phyloP scores from a whole-genome alignment of 176 grass and related monocot species.

The Ensete ventricosum region DNA sequence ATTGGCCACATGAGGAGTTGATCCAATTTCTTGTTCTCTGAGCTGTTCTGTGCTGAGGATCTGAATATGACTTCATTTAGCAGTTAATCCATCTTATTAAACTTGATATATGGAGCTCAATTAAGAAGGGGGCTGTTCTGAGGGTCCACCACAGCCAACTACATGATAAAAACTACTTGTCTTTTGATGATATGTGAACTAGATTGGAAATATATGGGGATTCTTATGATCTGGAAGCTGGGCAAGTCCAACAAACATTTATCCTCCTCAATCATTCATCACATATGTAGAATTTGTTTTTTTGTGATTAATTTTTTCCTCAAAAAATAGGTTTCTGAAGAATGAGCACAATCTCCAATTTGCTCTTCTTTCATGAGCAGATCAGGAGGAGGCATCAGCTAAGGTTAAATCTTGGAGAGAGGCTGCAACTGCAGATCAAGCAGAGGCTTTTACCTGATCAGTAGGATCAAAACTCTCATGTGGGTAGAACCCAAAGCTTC shows the following conservation, averaged over 20 bases:
- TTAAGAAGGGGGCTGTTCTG: not conserved
- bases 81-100: not conserved
- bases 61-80: not conserved
- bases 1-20: not conserved
- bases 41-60: not conserved
- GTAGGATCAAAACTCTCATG: too few relatives aligned
- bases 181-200: not conserved
- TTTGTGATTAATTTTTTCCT: too few relatives aligned
- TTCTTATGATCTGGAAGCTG: not conserved
- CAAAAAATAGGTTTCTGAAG: too few relatives aligned
- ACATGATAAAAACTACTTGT: not conserved
- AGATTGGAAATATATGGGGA: not conserved
- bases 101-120: not conserved
- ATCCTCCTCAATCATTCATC: too few relatives aligned
- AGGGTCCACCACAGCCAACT: not conserved
- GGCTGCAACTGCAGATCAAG: too few relatives aligned
- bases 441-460: too few relatives aligned
- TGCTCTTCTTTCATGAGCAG: too few relatives aligned
- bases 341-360: too few relatives aligned
- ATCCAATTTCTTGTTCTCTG: not conserved
- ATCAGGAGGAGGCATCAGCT: too few relatives aligned
- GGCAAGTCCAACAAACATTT: not conserved
- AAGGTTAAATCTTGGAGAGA: too few relatives aligned
- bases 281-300: too few relatives aligned
- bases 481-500: too few relatives aligned